These are phyloP conservation scores for Colletotrichum cordylinicola DNA, from an alignment of 2,329 filamentous ascomycete genomes.

Conservation along the genomic window DNA sequence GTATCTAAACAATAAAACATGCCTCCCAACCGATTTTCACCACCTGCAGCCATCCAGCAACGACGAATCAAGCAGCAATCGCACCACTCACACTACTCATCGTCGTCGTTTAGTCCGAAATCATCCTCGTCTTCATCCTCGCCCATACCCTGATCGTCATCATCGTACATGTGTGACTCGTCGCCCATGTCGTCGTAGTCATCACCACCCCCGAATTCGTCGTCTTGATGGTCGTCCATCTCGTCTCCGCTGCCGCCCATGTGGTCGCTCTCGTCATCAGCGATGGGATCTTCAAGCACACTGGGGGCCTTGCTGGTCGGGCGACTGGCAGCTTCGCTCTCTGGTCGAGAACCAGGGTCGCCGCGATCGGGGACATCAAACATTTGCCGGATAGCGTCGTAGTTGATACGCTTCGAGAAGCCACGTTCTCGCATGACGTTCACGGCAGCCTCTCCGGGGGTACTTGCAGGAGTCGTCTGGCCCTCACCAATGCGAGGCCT, in stretches of 20 bases:
- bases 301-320: slow-evolving; percentile 38
- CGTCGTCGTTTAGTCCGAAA: slow-evolving; percentile 15
- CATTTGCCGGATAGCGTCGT: slow-evolving; percentile 65
- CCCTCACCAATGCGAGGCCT: slow-evolving; percentile 67
- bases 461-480: slow-evolving; percentile 69
- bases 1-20: slow-evolving; percentile 8
- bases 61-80: not conserved
- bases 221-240: slow-evolving; percentile 29
- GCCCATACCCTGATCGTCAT: slow-evolving; percentile 14
- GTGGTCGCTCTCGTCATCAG: slow-evolving; percentile 38
- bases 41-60: not conserved
- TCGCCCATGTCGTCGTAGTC: slow-evolving; percentile 39
- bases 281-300: slow-evolving; percentile 39
- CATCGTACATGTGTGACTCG: slow-evolving; percentile 26
- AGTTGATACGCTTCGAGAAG: slow-evolving; percentile 79
- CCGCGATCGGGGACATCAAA: slow-evolving; percentile 53
- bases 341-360: slow-evolving; percentile 56
- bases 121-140: slow-evolving; percentile 18
- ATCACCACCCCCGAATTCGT: slow-evolving; percentile 35
- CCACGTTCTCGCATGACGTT: slow-evolving; percentile 71
- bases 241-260: slow-evolving; percentile 28
- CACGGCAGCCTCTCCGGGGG: slow-evolving; percentile 72
- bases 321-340: slow-evolving; percentile 46
- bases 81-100: not conserved
- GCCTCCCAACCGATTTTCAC: not conserved